Evolutionary conservation across 768 basidiomycete genomes (phyloP), one percentile per base, ranked within the genome.

Genomic region (Tulasnella sp.): DNA sequence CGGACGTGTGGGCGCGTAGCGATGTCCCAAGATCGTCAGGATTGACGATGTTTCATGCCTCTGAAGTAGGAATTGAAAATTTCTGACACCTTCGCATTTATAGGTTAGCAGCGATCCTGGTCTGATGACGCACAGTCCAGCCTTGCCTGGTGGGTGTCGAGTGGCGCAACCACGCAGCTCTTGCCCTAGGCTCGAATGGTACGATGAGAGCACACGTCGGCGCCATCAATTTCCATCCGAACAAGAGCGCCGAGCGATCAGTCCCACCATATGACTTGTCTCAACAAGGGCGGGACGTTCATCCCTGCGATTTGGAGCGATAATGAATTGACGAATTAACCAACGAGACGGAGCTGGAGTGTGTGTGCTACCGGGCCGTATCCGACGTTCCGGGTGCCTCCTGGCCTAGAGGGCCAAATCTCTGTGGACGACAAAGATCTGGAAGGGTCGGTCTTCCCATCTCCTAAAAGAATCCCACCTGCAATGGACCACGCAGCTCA

Each of bases 181-280:
- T 31, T 37, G 64, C 64, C 28, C 18, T 20, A 69, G 24, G 34
- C 34, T 5, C 34, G 31, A 69, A 69, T 69, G 34, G 64, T 28
- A 3, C 34, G 16, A 31, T 2, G 64, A 16, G 28, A 69, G 16
- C 64, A 37, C 31, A 37, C 11, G 28, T 69, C 64, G n/a, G 64
- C 64, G 64, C 64, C 64, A 69, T 69, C 64, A 69, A 7, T 31
- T 69, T 69, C 64, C 64, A 69, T 69, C 64, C 64, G 64, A 69
- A 69, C 28, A 69, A 69, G 64, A n/a, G 16, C 28, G 64, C 64
- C 64, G 16, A 69, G 31, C 14, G 34, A 69, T 69, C 64, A 69
- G 24, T 69, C 28, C 28, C 64, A 69, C 64, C 64, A 69, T 34
- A 69, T 37, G 64, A 69, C 64, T 31, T 69, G 64, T 69, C 34